Base-by-base conservation (phyloP, 805 yeast species). In the Nematodospora valgi region DNA sequence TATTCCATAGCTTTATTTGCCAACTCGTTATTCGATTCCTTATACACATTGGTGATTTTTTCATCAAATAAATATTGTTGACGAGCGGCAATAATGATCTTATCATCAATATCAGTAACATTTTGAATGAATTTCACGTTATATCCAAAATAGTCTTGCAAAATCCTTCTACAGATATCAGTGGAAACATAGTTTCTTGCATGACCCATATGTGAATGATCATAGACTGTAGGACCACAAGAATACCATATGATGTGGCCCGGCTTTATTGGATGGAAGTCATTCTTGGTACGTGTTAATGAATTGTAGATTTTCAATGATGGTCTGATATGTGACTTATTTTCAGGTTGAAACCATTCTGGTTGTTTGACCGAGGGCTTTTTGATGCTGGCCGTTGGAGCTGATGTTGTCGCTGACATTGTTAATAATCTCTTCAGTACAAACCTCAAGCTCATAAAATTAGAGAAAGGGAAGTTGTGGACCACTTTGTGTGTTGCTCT, bases 221-320 rank as follows among this genome's bases (percentile, higher is more conserved):
- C 96, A 55, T 93, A 93, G 11, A 93, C 98, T 0, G 98, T 93
- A 9, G 98, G 98, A 5, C 98, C 98, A 73, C 98, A 93, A 39
- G 88, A 85, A 66, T 93, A 93, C 98, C 98, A 93, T 1, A 88
- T 74, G 32, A 93, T 84, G 40, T 73, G 75, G 41, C 76, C 74
- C 2, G 76, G 74, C 18, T 68, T 63, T 38, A 68, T 61, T 2
- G 98, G 94, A n/a, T 79, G 59, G 50, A 93, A 91, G 38, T 70
- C 82, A 24, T 77, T 85, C 54, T 91, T 91, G 21, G 78, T 59
- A 49, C 94, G 72, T 3, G 98, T 91, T 48, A 91, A 70, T 4
- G 95, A 76, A 65, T 89, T 89, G 72, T 76, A 87, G 28, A 89
- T 56, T 51, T 78, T 80, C 47, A 89, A 68, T 22, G 42, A 49